Evolutionary conservation across 345 rosid genomes (phyloP).

Genomic region (Gossypium raimondii): DNA sequence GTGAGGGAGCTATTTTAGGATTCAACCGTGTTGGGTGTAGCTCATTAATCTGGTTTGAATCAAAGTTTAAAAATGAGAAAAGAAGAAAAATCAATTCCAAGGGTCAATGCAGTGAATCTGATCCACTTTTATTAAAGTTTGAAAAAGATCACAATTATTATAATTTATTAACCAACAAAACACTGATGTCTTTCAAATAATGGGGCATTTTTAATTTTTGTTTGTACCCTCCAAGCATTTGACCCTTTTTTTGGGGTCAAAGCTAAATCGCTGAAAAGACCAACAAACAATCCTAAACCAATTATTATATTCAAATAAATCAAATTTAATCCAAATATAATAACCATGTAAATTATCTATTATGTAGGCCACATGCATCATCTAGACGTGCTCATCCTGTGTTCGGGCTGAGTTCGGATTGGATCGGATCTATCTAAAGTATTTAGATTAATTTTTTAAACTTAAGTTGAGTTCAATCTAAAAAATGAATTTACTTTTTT

Average conservation of each 20-base stretch:
- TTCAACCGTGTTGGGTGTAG: not conserved
- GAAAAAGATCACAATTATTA: not conserved
- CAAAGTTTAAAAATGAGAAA: not conserved
- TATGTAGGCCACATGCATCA: not conserved
- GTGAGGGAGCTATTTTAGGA: not conserved
- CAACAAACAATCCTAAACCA: not conserved
- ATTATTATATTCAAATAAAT: not conserved
- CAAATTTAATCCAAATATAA: not conserved
- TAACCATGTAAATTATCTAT: not conserved
- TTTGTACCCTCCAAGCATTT: not conserved
- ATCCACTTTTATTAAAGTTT: not conserved
- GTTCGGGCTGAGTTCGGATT: too few species aligned
- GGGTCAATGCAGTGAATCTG: not conserved
- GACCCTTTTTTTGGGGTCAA: not conserved
- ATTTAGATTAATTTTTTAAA: too few species aligned
- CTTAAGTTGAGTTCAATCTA: too few species aligned
- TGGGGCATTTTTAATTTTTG: not conserved
- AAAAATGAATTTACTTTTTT: too few species aligned
- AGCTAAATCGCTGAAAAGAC: not conserved
- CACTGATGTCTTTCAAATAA: too few species aligned
- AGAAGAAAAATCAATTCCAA: not conserved
- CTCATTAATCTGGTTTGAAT: not conserved
- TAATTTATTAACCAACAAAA: not conserved
- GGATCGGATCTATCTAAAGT: accelerated
- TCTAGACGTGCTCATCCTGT: too few species aligned